Conservation (phyloP, 176 grass and related monocot species). For the Raddia guianensis region DNA sequence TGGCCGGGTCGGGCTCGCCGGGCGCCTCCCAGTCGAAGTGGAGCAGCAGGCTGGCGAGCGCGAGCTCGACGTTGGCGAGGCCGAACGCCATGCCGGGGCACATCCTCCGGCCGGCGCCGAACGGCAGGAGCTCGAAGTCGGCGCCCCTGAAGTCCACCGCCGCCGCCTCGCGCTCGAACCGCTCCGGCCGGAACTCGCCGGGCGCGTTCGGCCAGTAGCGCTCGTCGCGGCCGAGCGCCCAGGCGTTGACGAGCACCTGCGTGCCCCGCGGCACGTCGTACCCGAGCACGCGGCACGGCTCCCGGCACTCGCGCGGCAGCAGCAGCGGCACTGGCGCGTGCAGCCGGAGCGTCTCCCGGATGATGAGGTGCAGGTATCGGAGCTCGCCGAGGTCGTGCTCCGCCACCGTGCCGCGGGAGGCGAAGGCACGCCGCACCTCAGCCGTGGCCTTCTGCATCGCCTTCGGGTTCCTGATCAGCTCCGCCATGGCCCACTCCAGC, state of each 20-base stretch:
- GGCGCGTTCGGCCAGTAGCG: slow-evolving; percentile 33
- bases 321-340: slow-evolving; percentile 39
- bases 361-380: slow-evolving; percentile 35
- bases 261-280: slow-evolving; percentile 39
- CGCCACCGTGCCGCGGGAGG: background rate
- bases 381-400: slow-evolving; percentile 32
- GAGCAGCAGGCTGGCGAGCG: slow-evolving; percentile 22
- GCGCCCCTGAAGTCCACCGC: background rate
- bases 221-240: slow-evolving; percentile 38
- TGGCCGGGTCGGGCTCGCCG: background rate
- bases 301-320: slow-evolving; percentile 26
- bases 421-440: slow-evolving; percentile 44
- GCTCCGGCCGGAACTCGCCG: slow-evolving; percentile 19
- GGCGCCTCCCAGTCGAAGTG: slow-evolving; percentile 32
- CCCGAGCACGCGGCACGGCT: slow-evolving; percentile 15
- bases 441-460: slow-evolving; percentile 27
- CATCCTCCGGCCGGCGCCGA: slow-evolving; percentile 36
- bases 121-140: slow-evolving; percentile 26
- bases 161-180: background rate
- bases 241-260: slow-evolving; percentile 43
- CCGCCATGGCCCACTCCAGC: slow-evolving; percentile 41
- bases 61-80: slow-evolving; percentile 33
- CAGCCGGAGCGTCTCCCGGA: slow-evolving; percentile 41
- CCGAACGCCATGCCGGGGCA: slow-evolving; percentile 41
- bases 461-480: slow-evolving; percentile 38